Conservation (phyloP, 106 monocot genomes). For the Amphibolis antarctica region DNA sequence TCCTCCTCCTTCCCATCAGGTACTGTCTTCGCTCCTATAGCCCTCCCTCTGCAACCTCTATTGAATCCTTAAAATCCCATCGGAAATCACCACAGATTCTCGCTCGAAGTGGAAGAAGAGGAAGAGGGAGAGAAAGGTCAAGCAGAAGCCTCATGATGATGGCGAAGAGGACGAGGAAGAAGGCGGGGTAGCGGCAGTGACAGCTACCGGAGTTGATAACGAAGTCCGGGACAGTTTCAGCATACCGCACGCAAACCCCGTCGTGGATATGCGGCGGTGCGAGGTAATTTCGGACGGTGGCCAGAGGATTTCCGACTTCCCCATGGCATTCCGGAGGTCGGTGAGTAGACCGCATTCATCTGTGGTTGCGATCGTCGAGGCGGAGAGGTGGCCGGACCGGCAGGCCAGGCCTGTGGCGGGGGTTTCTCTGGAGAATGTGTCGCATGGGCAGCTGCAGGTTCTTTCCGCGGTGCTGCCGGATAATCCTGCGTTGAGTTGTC, state of each 20-base stretch:
- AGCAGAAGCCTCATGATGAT: slow-evolving; percentile 23
- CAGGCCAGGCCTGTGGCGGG: neutral
- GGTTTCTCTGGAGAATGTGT: slow-evolving; percentile 64
- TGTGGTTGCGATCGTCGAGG: slow-evolving; percentile 53
- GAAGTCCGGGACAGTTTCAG: slow-evolving; percentile 11
- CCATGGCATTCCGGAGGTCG: slow-evolving; percentile 32
- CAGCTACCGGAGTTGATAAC: slow-evolving; percentile 23
- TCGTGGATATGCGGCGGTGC: slow-evolving; percentile 38
- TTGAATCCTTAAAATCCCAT: neutral
- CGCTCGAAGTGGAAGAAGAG: slow-evolving; percentile 67
- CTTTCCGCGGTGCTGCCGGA: slow-evolving; percentile 67
- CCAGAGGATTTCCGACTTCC: slow-evolving; percentile 62
- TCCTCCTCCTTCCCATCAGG: slow-evolving; percentile 14
- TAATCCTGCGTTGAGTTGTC: slow-evolving; percentile 29
- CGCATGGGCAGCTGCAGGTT: slow-evolving; percentile 93
- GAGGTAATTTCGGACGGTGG: slow-evolving; percentile 48
- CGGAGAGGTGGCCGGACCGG: slow-evolving; percentile 22
- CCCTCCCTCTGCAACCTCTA: neutral
- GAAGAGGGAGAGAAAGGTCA: slow-evolving; percentile 43
- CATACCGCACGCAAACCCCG: slow-evolving; percentile 18
- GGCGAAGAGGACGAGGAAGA: slow-evolving; percentile 45
- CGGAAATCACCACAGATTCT: slow-evolving; percentile 34
- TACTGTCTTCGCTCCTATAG: slow-evolving; percentile 1
- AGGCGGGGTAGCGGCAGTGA: neutral
- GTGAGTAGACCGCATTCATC: slow-evolving; percentile 62